These are phyloP conservation scores for Ophiostoma quercus DNA, from an alignment of 2,329 filamentous ascomycete genomes.

Conservation along the genomic window DNA sequence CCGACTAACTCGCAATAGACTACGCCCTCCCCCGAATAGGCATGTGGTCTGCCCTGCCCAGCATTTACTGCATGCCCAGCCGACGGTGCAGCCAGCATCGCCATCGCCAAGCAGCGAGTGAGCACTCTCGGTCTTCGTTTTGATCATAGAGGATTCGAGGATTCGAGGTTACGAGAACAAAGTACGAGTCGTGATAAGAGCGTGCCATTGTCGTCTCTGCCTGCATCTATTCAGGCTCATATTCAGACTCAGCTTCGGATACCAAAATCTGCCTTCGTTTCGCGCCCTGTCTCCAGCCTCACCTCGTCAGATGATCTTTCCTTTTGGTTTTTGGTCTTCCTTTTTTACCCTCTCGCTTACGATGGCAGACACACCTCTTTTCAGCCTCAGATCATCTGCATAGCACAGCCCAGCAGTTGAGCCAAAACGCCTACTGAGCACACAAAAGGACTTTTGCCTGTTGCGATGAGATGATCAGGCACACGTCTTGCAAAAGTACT, in stretches of 20 bases:
- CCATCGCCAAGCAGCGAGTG: background rate
- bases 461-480: background rate
- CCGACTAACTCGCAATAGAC: background rate
- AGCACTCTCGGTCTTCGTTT: background rate
- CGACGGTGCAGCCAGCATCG: slow-evolving; percentile 8
- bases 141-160: background rate
- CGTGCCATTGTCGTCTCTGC: background rate
- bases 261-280: background rate
- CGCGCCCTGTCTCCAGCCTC: background rate
- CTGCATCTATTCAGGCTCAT: background rate
- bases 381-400: background rate
- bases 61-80: background rate
- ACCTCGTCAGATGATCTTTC: background rate
- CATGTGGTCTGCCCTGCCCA: slow-evolving; percentile 9
- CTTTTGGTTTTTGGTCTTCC: background rate
- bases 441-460: background rate
- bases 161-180: too few relatives aligned
- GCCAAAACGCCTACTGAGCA: background rate
- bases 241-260: too few relatives aligned
- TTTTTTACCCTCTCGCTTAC: background rate
- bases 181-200: background rate
- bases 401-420: background rate
- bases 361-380: background rate
- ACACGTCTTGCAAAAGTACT: background rate
- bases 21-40: background rate